Percentiles rank a stretch among this genome's conserved stretches.
Conservation (phyloP, 768 basidiomycete genomes). For the Russula griseocarnosa region DNA sequence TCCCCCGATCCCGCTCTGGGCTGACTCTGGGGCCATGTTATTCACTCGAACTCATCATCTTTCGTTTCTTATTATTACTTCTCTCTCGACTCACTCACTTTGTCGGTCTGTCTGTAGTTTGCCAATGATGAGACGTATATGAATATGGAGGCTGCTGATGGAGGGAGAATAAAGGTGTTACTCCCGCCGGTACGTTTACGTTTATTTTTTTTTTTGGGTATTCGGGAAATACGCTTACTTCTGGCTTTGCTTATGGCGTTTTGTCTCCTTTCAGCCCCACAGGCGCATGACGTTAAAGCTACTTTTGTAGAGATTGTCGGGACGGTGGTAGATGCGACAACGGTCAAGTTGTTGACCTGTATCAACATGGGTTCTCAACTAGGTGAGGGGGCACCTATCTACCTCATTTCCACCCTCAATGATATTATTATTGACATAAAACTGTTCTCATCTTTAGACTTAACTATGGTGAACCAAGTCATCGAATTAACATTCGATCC, state of each 20-base stretch:
- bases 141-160: slow-evolving; percentile 25
- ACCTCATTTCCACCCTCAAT: neutral
- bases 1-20: too few species aligned
- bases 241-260: neutral
- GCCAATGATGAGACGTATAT: slow-evolving; percentile 18
- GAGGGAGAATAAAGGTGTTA: slow-evolving; percentile 21
- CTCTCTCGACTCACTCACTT: too few species aligned
- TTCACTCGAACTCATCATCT: too few species aligned
- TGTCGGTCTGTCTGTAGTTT: too few species aligned
- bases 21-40: too few species aligned
- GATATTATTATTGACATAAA: neutral
- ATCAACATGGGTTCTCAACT: slow-evolving; percentile 59
- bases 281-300: slow-evolving; percentile 43
- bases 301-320: slow-evolving; percentile 68
- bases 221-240: too few species aligned
- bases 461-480: slow-evolving; percentile 58
- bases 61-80: too few species aligned
- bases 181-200: slow-evolving; percentile 2
- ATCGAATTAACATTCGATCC: slow-evolving; percentile 59
- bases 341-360: slow-evolving; percentile 50
- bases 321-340: slow-evolving; percentile 49
- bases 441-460: slow-evolving; percentile 39
- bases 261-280: neutral
- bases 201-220: neutral
- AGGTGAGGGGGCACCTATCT: slow-evolving; percentile 45